Evolutionary conservation across 2,329 filamentous ascomycete genomes (phyloP), one percentile per base, ranked within the genome.

Genomic region (Colletotrichum filicis): DNA sequence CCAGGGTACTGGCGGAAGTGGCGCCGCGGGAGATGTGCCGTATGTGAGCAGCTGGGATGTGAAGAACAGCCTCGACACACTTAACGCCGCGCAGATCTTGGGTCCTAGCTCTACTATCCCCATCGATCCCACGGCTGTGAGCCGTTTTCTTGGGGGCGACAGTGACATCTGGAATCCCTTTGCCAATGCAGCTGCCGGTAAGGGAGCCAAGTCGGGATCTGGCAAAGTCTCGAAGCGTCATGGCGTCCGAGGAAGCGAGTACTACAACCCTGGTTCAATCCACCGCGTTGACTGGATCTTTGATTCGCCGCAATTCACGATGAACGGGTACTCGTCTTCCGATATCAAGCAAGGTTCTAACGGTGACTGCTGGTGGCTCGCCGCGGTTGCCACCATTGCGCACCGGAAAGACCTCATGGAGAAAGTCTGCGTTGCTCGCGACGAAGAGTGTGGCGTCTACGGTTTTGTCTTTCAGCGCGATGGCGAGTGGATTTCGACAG

Each of bases 351-450:
- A 86, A 68, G 84, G 84, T 24, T 74, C 74, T 11, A 88, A 88
- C 74, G 92, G 92, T 1, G 91, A 94, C 79, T 94, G 92, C 81
- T 94, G 92, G 92, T 90, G 93, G 79, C 86, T 94, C 79, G 92
- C 92, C 5, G 92, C 91, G 0, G 82, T 94, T 19, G 91, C 90
- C 24, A 92, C 92, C 0, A 88, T 94, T 76, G 91, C 90, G 12
- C 92, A 93, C 75, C 90, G 91, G 75, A 83, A 87, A 64, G 90
- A 88, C 2, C 80, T 94, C 37, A 92, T 94, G 77, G 87, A 92
- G 67, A 88, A 87, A 70, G 86, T 94, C 8, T 94, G 92, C 74
- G 90, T 94, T 52, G 90, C 87, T 7, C 86, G 89, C 5, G 88
- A 94, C 75, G 91, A 94, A 83, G 89, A 79, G 84, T 93, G 83